Evolutionary conservation across 345 rosid genomes (phyloP).

Genomic region (Hevea brasiliensis): DNA sequence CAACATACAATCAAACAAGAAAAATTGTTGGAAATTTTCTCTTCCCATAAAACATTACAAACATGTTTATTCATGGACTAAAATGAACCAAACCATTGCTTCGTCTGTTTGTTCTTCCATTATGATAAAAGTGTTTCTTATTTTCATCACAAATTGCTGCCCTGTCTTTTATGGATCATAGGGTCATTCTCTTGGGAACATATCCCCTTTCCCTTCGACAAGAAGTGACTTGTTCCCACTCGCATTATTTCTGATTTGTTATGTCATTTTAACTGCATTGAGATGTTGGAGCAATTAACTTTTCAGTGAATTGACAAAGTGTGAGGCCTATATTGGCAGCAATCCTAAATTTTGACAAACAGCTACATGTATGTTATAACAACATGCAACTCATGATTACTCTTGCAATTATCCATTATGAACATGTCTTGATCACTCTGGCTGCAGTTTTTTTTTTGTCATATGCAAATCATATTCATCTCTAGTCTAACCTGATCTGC

Average conservation of each 20-base stretch:
- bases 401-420: background rate
- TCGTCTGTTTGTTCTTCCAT: background rate
- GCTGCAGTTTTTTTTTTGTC: slow-evolving; percentile 8
- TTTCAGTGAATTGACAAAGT: background rate
- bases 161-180: background rate
- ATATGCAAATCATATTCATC: background rate
- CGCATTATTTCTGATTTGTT: background rate
- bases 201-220: background rate
- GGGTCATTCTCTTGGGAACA: background rate
- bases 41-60: background rate
- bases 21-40: background rate
- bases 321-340: background rate
- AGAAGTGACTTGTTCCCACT: background rate
- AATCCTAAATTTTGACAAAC: background rate
- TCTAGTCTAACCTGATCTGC: background rate
- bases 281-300: background rate
- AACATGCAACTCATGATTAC: background rate
- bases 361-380: background rate
- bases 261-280: background rate
- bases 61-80: background rate
- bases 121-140: too few species aligned
- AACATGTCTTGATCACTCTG: background rate
- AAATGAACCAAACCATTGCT: background rate
- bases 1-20: background rate
- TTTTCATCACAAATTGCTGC: too few species aligned